These are phyloP conservation scores for Puccinia horiana DNA, from an alignment of 1,284 basidiomycete genomes.

Conservation along the genomic window DNA sequence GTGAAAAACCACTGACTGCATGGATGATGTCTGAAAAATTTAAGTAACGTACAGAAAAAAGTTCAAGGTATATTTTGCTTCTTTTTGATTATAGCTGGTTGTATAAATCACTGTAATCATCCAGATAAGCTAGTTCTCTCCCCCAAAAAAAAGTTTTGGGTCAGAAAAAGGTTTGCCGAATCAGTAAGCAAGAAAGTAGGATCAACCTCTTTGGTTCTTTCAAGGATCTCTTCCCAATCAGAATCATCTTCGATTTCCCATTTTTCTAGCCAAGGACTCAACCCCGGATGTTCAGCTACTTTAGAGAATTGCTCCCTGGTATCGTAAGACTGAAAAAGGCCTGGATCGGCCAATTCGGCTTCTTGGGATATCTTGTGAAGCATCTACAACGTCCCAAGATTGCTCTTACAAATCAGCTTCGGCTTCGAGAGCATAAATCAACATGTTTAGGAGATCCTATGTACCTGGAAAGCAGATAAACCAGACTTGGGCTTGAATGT, in stretches of 20 bases:
- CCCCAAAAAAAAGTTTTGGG: neutral
- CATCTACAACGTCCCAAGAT: neutral
- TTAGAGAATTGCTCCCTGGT: constrained; percentile 18
- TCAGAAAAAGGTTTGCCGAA: too few species aligned
- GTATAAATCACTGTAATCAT: constrained; percentile 32
- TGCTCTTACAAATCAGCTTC: neutral
- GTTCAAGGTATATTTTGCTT: constrained; percentile 22
- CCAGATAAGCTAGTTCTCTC: constrained; percentile 32
- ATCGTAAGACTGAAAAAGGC: neutral
- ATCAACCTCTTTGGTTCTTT: constrained; percentile 44
- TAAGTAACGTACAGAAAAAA: constrained; percentile 32
- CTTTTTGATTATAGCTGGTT: constrained; percentile 20
- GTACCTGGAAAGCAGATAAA: constrained; percentile 38
- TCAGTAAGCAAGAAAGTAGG: too few species aligned
- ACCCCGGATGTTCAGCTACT: constrained; percentile 1
- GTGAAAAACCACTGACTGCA: neutral
- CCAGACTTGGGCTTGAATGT: constrained; percentile 17
- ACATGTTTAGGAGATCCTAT: neutral
- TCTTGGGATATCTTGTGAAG: constrained; percentile 32
- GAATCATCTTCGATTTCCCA: constrained; percentile 27
- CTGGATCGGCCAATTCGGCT: neutral
- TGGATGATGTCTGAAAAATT: neutral
- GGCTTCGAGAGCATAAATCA: neutral
- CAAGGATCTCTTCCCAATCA: constrained; percentile 35
- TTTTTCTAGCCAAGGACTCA: constrained; percentile 24